These are phyloP conservation scores for Pseudozyma sp. DNA, from an alignment of 1,284 basidiomycete genomes.

Conservation along the genomic window DNA sequence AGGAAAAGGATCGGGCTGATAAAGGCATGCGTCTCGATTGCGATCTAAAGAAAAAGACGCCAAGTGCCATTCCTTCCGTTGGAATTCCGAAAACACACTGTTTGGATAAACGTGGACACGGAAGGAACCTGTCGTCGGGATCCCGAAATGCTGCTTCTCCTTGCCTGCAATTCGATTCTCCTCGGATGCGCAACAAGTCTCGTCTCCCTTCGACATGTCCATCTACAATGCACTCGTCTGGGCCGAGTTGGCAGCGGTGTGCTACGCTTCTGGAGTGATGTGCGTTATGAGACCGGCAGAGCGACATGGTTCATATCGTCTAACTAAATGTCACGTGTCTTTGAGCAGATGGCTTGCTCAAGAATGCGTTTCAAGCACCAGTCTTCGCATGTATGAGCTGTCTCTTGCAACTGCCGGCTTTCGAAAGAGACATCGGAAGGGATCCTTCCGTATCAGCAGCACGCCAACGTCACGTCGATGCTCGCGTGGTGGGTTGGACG, in stretches of 20 bases:
- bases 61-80: background rate
- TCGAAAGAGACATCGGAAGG: background rate
- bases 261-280: too few relatives aligned
- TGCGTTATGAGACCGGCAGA: too few relatives aligned
- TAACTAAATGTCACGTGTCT: too few relatives aligned
- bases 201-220: too few relatives aligned
- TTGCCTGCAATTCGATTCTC: background rate
- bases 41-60: background rate
- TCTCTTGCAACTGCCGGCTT: too few relatives aligned
- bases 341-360: too few relatives aligned
- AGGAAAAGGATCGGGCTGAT: background rate
- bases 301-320: too few relatives aligned
- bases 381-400: too few relatives aligned
- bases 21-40: background rate
- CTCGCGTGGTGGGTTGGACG: conserved; percentile 6
- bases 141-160: conserved; percentile 1
- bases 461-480: background rate
- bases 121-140: conserved; percentile 7
- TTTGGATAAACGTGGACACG: background rate
- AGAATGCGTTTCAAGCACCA: too few relatives aligned
- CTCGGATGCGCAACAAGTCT: too few relatives aligned
- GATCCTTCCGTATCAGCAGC: conserved; percentile 4
- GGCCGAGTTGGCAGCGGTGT: too few relatives aligned
- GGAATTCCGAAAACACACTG: background rate
- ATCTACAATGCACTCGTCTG: too few relatives aligned